Evolutionary conservation across 768 basidiomycete genomes (phyloP), one percentile per base, ranked within the genome.

Genomic region (Lactarius tabidus): DNA sequence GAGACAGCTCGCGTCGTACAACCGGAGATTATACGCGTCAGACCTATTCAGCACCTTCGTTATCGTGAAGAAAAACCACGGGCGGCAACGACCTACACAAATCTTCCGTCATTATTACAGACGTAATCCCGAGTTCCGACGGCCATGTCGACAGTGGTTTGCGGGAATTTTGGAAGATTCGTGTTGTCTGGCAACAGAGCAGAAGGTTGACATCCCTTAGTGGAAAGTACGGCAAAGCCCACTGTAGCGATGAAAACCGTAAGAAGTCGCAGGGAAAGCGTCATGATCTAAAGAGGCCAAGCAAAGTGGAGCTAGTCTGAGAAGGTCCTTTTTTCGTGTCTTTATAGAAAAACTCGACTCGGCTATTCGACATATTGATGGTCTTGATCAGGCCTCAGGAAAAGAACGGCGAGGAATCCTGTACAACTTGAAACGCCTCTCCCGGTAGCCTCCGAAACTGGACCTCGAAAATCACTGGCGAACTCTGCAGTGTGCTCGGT

Each of bases 1-100:
- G 14, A 68, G 45, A 33, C 63, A 45, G 28, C 63, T 59, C 1
- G 65, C 57, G 53, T 68, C 69, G 55, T 54, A 63, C 23, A 70
- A 4, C 38, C 60, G 36, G 8, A 63, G 67, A 26, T 60, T n/a
- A 6, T 67, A 63, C 45, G 67, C 69, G n/a, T 18, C 20, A 51
- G 35, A 52, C 10, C 69, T 70, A 33, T 29, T 10, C 9, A 1
- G 33, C 15, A 3, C 33, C 26, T 6, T 28, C 7, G 26, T 64
- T 28, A 29, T n/a, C 1, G 8, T 8, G 15, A 17, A 23, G 7
- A 20, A 54, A 18, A 6, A 15, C n/a, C n/a, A 31, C 17, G 8
- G 1, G 15, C 15, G 8, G 8, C 20, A 23, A 31, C 8, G 12
- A 57, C 67, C 39, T 48, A 70, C 69, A 48, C n/a, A 14, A 53